phyloP scores from a whole-genome alignment of 2,329 filamentous ascomycete genomes.

The Didymellaceae sp. region DNA sequence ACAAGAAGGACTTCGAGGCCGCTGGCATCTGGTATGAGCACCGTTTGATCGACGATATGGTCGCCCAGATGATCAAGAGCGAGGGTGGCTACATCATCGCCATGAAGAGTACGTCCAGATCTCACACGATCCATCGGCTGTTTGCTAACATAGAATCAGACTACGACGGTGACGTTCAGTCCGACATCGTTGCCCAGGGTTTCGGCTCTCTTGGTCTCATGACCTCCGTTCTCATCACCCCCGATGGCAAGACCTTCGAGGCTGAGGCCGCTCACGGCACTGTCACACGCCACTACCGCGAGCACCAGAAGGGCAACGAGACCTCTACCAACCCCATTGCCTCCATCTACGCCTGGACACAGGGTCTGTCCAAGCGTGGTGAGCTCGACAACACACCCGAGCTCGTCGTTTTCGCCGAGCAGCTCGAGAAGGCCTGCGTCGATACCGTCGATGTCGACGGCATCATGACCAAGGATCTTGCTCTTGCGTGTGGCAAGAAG shows the following conservation, averaged over 20 bases:
- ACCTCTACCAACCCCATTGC: constrained; percentile 99
- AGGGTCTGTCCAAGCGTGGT: constrained; percentile 90
- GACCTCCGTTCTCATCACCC: constrained; percentile 97
- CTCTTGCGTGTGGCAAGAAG: constrained; percentile 91
- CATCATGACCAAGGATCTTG: constrained; percentile 99
- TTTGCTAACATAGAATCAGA: constrained; percentile 62
- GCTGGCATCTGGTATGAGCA: constrained; percentile 99
- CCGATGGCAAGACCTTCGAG: constrained; percentile 95
- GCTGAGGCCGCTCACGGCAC: constrained; percentile 98
- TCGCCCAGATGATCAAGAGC: constrained; percentile 99
- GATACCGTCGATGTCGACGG: constrained; percentile 93
- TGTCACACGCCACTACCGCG: constrained; percentile 96
- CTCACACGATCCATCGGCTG: neutral
- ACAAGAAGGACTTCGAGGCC: constrained; percentile 87
- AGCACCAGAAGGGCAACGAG: constrained; percentile 97
- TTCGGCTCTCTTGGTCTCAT: constrained; percentile 98
- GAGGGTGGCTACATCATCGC: constrained; percentile 96
- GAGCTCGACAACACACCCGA: constrained; percentile 93
- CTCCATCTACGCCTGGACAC: constrained; percentile 98
- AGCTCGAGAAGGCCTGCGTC: constrained; percentile 88
- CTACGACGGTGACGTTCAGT: constrained; percentile 99
- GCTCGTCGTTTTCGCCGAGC: constrained; percentile 87
- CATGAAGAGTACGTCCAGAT: constrained; percentile 76
- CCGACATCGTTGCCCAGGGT: constrained; percentile 96
- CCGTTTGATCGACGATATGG: constrained; percentile 99